Percentiles rank a stretch among this genome's conserved stretches.
These are phyloP conservation scores for Zymoseptoria brevis DNA, from an alignment of 2,329 filamentous ascomycete species.

Conservation along the genomic window DNA sequence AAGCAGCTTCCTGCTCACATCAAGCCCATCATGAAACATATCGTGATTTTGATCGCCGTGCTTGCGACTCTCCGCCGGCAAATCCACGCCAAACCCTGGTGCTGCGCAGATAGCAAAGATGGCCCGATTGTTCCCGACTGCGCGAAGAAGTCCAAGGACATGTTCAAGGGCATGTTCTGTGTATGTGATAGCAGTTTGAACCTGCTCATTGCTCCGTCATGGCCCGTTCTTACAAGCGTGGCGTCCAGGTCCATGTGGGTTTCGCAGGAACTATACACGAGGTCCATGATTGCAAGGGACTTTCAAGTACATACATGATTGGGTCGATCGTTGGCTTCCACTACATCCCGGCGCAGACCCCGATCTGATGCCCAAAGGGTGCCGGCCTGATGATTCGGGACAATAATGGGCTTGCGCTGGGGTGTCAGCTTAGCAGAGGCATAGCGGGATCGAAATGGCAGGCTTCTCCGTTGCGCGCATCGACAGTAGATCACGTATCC, in stretches of 20 bases:
- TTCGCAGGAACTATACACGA: background rate
- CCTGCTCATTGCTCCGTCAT: background rate
- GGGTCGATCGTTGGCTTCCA: background rate
- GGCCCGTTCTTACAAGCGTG: background rate
- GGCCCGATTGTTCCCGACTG: background rate
- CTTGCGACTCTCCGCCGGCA: background rate
- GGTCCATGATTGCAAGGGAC: background rate
- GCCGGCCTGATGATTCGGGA: background rate
- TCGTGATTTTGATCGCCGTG: background rate
- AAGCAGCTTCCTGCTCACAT: background rate
- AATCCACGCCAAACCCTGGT: background rate
- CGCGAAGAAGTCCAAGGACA: background rate
- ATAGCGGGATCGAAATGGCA: background rate
- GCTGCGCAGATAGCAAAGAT: background rate
- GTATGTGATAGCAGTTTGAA: background rate
- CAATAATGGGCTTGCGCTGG: background rate
- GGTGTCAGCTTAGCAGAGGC: background rate
- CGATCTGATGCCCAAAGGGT: background rate
- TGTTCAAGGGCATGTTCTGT: background rate
- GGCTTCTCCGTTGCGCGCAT: background rate
- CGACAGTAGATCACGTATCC: background rate
- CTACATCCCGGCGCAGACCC: background rate
- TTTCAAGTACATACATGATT: background rate
- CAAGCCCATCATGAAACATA: background rate
- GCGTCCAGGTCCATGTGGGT: background rate